Evolutionary conservation across 257 asterid genomes (phyloP).

Genomic region (Phtheirospermum japonicum): DNA sequence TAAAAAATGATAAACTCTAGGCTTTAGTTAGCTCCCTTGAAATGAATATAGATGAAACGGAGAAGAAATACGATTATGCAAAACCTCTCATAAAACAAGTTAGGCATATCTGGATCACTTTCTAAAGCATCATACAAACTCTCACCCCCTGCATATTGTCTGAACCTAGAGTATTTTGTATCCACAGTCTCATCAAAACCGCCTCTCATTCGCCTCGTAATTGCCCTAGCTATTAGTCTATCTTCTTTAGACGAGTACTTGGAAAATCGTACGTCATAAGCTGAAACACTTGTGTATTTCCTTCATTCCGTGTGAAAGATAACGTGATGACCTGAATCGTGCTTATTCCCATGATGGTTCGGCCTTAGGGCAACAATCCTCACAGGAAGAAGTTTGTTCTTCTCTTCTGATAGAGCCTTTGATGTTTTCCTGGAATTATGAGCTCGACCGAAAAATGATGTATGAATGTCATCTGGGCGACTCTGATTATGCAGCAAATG

Average conservation of each 20-base stretch:
- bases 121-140: constrained; percentile 51
- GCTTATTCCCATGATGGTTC: constrained; percentile 34
- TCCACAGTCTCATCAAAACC: constrained; percentile 31
- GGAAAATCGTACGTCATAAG: constrained; percentile 26
- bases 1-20: too few relatives aligned
- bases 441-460: constrained; percentile 30
- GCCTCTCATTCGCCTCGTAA: constrained; percentile 44
- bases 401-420: constrained; percentile 33
- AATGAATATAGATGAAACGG: too few relatives aligned
- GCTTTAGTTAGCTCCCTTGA: too few relatives aligned
- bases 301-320: constrained; percentile 30
- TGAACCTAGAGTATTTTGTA: constrained; percentile 32
- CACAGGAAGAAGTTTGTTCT: constrained; percentile 33
- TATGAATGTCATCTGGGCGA: constrained; percentile 35
- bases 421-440: constrained; percentile 28
- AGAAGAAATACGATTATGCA: too few relatives aligned
- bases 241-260: constrained; percentile 40
- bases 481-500: constrained; percentile 11
- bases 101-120: constrained; percentile 38
- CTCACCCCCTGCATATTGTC: constrained; percentile 59
- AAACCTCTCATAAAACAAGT: too few relatives aligned
- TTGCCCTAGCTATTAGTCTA: constrained; percentile 45
- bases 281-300: constrained; percentile 29
- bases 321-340: constrained; percentile 33
- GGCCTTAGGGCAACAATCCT: constrained; percentile 56